Conservation (phyloP, 805 yeast species). For the Maudiozyma turicensis region DNA sequence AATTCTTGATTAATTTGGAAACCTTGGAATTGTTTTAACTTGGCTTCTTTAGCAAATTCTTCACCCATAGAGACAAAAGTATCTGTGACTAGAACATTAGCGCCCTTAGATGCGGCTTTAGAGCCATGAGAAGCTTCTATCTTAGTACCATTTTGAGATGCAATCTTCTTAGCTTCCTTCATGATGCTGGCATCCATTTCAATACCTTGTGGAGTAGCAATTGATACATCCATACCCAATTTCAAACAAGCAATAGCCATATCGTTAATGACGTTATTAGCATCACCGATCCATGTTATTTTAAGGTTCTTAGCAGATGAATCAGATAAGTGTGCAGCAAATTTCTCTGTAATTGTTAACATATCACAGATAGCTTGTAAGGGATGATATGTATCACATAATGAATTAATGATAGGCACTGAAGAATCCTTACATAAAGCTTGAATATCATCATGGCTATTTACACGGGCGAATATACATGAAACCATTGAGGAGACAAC, state of each 20-base stretch:
- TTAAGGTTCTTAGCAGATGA: slow-evolving; percentile 40
- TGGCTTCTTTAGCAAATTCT: slow-evolving; percentile 63
- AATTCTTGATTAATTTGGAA: slow-evolving; percentile 72
- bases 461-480: slow-evolving; percentile 94
- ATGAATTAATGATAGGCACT: slow-evolving; percentile 88
- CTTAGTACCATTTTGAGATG: slow-evolving; percentile 39
- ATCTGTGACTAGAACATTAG: slow-evolving; percentile 86
- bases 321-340: slow-evolving; percentile 32
- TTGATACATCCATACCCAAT: slow-evolving; percentile 54
- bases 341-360: slow-evolving; percentile 73
- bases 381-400: slow-evolving; percentile 91
- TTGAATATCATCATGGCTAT: slow-evolving; percentile 71
- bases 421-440: slow-evolving; percentile 67
- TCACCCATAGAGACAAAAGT: slow-evolving; percentile 98
- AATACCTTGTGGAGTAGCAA: slow-evolving; percentile 17
- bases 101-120: slow-evolving; percentile 54
- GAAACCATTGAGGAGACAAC: slow-evolving; percentile 94
- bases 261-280: slow-evolving; percentile 93
- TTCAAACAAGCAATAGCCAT: slow-evolving; percentile 79
- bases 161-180: slow-evolving; percentile 43
- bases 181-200: slow-evolving; percentile 46
- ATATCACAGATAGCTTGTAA: slow-evolving; percentile 91
- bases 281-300: slow-evolving; percentile 93
- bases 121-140: slow-evolving; percentile 67
- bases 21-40: slow-evolving; percentile 73